phyloP scores from a whole-genome alignment of 139 green algal species.

The Chlamydomonas schloesseri region DNA sequence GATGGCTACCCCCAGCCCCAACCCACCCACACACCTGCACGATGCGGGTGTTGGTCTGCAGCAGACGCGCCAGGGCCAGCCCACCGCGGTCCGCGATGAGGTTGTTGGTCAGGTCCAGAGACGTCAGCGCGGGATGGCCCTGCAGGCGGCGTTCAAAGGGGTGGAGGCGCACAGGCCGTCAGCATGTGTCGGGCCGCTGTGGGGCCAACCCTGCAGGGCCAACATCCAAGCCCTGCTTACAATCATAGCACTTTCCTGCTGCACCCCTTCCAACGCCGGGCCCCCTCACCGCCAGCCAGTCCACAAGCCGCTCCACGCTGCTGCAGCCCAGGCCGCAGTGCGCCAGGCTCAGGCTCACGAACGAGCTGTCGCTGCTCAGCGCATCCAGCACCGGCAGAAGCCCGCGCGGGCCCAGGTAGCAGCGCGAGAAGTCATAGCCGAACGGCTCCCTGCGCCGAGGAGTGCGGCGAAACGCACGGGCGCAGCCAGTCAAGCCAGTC shows the following conservation, averaged over 20 bases:
- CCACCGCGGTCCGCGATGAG: slow-evolving; percentile 47
- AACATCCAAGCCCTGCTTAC: background rate
- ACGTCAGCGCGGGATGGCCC: slow-evolving; percentile 48
- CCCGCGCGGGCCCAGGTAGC: slow-evolving; percentile 45
- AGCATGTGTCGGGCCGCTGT: too few relatives aligned
- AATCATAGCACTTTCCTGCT: too few relatives aligned
- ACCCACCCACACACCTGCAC: too few relatives aligned
- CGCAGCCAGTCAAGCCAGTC: too few relatives aligned
- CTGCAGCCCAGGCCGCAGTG: slow-evolving; percentile 36
- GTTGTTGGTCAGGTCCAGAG: slow-evolving; percentile 52
- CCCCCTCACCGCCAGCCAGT: slow-evolving; percentile 30
- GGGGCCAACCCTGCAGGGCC: background rate
- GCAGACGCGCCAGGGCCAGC: slow-evolving; percentile 14
- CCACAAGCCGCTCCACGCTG: slow-evolving; percentile 20
- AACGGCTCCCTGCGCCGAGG: background rate
- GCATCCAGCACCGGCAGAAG: slow-evolving; percentile 47
- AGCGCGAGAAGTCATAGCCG: slow-evolving; percentile 48
- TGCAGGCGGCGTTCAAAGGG: background rate
- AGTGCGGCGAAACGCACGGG: too few relatives aligned
- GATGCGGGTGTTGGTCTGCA: slow-evolving; percentile 19
- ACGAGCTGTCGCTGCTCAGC: slow-evolving; percentile 30
- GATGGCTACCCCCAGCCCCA: too few relatives aligned
- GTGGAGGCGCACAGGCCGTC: background rate
- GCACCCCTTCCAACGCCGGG: too few relatives aligned
- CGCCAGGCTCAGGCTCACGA: slow-evolving; percentile 30